Evolutionary conservation across 176 grass and related monocot species (phyloP).

Genomic region (Lolium rigidum): DNA sequence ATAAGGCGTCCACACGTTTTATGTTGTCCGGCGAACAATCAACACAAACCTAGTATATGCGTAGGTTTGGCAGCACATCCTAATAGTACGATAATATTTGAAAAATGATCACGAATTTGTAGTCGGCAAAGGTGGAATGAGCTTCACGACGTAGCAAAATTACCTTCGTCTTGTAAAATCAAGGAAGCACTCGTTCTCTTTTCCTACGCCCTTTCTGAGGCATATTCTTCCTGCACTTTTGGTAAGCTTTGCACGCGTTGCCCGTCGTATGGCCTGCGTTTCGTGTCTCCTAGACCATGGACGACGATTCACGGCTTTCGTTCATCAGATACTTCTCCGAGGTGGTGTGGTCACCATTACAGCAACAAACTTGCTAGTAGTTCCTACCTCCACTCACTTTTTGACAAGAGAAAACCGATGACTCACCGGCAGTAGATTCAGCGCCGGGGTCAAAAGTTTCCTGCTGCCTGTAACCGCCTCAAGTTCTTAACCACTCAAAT

Average conservation of each 20-base stretch:
- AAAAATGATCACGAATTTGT: not conserved
- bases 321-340: not conserved
- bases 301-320: slow-evolving; percentile 22
- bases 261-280: not conserved
- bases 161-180: slow-evolving; percentile 3
- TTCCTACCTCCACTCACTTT: too few species aligned
- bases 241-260: not conserved
- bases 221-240: not conserved
- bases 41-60: not conserved
- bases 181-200: not conserved
- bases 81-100: not conserved
- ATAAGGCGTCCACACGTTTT: not conserved
- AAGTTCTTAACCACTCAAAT: not conserved
- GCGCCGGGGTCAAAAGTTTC: slow-evolving; percentile 23
- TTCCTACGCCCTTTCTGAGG: not conserved
- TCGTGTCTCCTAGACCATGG: not conserved
- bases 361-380: slow-evolving; percentile 23
- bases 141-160: not conserved
- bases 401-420: not conserved
- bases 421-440: not conserved
- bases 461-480: not conserved
- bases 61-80: slow-evolving; percentile 4
- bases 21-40: not conserved
- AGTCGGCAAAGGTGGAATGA: not conserved
- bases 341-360: slow-evolving; percentile 42